phyloP scores from a whole-genome alignment of 2,329 filamentous ascomycete species.

The Aspergillus piperis region DNA sequence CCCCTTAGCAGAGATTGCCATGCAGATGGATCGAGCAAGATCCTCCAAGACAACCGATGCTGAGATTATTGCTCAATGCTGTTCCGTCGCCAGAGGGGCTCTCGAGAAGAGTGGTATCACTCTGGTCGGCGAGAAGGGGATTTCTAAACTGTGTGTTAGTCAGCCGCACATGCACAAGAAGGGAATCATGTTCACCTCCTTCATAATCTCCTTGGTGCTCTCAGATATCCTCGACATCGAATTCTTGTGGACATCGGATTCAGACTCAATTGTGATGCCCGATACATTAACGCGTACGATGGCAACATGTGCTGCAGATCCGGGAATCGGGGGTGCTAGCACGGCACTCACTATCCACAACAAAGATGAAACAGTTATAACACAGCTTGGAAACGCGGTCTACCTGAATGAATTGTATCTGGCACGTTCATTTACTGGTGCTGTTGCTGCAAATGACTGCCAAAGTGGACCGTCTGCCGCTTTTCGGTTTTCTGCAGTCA shows the following conservation, averaged over 20 bases:
- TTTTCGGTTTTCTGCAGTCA: constrained; percentile 34
- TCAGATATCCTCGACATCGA: constrained; percentile 35
- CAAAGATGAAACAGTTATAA: constrained; percentile 30
- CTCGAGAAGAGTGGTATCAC: constrained; percentile 19
- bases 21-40: constrained; percentile 11
- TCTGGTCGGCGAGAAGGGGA: constrained; percentile 15
- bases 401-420: constrained; percentile 41
- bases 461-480: constrained; percentile 42
- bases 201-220: constrained; percentile 37
- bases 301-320: constrained; percentile 34
- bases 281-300: constrained; percentile 32
- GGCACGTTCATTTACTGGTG: constrained; percentile 33
- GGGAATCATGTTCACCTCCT: constrained; percentile 43
- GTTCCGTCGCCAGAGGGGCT: constrained; percentile 23
- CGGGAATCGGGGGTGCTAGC: constrained; percentile 35
- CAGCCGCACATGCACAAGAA: constrained; percentile 45
- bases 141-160: constrained; percentile 32
- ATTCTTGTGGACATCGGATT: constrained; percentile 42
- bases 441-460: constrained; percentile 37
- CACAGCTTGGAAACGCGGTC: constrained; percentile 34
- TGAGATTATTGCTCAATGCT: constrained; percentile 25
- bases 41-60: constrained; percentile 15
- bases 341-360: constrained; percentile 39
- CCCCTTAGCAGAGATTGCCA: constrained; percentile 30
- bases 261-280: constrained; percentile 37